Base-by-base conservation (phyloP, 2,329 filamentous ascomycete species). In the Aspergillus transmontanensis region DNA sequence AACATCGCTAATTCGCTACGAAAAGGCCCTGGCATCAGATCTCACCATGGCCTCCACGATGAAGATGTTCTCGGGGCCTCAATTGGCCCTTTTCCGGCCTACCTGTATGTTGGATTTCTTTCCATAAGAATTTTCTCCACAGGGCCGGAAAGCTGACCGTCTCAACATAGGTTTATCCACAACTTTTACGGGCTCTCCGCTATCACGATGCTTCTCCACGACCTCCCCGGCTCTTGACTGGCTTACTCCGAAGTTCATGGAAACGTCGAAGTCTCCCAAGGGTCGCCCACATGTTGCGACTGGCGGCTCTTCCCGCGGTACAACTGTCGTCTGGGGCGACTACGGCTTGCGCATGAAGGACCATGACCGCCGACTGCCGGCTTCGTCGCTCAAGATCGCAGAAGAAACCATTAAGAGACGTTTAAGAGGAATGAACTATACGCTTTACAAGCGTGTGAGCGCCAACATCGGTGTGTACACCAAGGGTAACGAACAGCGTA, bases 381-480 rank as follows among this genome's bases (percentile, higher is more conserved):
- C 95, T 28, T 83, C 88, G 68, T 92, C 96, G 71, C 86, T 99
- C 67, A 94, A 94, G 81, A 89, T 93, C 74, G 95, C 93, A 65
- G 94, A 97, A 76, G 93, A 97, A 71, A 95, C 94, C 2, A 98
- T 99, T 79, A 94, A 93, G 78, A 87, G 88, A 73, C 86, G 94
- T 66, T 83, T 99, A 54, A 87, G 95, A 82, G 95, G 95, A 53
- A 89, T 96, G 85, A 93, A 93, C 74, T 99, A 96, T 79, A 89
- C 93, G 61, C 79, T 99, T 54, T 99, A 96, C 82, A 96, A 93
- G 82, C 87, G 95, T 66, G 90, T 98, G 58, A 89, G 88, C 72
- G 95, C 94, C 68, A 97, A 96, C 75, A 91, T 98, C 69, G 95
- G 94, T 75, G 96, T 99, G 26, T 99, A 95, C 79, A 90, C 93